Evolutionary conservation across 2,329 filamentous ascomycete species (phyloP).

Genomic region (Talaromyces sp.): DNA sequence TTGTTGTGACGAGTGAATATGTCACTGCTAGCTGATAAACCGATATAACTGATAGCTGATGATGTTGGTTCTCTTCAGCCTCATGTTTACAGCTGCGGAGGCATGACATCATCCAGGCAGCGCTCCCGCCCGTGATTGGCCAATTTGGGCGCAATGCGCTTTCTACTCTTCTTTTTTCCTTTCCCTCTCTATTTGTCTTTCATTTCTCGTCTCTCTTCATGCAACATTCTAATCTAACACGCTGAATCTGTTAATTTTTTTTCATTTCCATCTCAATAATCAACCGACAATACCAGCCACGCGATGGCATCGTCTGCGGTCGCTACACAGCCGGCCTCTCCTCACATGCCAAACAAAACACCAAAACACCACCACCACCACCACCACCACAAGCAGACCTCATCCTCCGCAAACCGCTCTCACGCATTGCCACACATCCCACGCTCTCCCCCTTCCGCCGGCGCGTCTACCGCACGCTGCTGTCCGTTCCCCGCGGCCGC

Average conservation of each 20-base stretch:
- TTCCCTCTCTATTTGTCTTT: neutral
- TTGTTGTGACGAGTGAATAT: no score
- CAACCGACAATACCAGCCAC: neutral
- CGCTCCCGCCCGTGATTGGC: conserved; percentile 16
- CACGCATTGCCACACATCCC: conserved; percentile 38
- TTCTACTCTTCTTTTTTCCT: conserved; percentile 27
- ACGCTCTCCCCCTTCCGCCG: conserved; percentile 47
- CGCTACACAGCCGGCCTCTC: neutral
- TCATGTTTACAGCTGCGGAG: neutral
- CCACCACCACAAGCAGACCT: neutral
- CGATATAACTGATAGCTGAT: no score
- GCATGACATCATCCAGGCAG: neutral
- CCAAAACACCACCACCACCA: neutral
- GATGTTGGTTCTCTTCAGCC: neutral
- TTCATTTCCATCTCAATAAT: neutral
- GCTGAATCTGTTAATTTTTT: neutral
- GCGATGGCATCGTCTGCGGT: neutral
- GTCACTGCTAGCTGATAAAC: no score
- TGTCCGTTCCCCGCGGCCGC: conserved; percentile 68
- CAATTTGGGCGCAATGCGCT: conserved; percentile 34
- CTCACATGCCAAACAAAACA: neutral
- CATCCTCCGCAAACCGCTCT: conserved; percentile 24
- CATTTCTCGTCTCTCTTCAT: neutral
- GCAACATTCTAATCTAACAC: neutral
- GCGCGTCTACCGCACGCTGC: conserved; percentile 63